Evolutionary conservation across 495 filamentous ascomycete species (phyloP).

Genomic region (Penicillium roqueforti): DNA sequence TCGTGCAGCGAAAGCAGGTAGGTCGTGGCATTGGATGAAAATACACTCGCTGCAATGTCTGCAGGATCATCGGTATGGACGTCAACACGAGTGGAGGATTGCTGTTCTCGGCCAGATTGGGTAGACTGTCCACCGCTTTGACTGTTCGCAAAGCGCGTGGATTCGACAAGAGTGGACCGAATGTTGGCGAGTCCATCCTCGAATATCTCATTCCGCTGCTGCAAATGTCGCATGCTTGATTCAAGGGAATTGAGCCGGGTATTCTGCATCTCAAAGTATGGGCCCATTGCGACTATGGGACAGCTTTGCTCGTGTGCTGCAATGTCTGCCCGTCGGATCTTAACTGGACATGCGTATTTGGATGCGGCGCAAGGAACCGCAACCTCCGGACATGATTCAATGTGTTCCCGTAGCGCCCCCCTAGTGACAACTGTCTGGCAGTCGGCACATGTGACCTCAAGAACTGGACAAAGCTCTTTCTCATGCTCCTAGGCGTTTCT

Average conservation of each 20-base stretch:
- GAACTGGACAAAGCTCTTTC: constrained; percentile 46
- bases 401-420: constrained; percentile 47
- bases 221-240: constrained; percentile 51
- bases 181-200: constrained; percentile 52
- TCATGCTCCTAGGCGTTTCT: constrained; percentile 41
- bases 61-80: constrained; percentile 15
- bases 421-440: constrained; percentile 49
- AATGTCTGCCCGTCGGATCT: constrained; percentile 47
- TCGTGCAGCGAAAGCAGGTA: constrained; percentile 67
- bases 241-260: constrained; percentile 53
- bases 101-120: constrained; percentile 4
- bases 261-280: constrained; percentile 56
- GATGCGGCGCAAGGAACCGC: constrained; percentile 52
- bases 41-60: constrained; percentile 22
- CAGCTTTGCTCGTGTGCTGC: constrained; percentile 51
- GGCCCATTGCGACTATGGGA: constrained; percentile 54
- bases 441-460: constrained; percentile 47
- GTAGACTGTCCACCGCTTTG: constrained; percentile 2
- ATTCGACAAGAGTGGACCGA: constrained; percentile 38
- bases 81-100: background rate
- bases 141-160: constrained; percentile 20
- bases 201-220: constrained; percentile 55
- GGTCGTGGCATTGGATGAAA: constrained; percentile 43
- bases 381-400: constrained; percentile 50
- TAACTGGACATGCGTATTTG: constrained; percentile 53